These are phyloP conservation scores for Tylopilus sp. DNA, from an alignment of 1,284 basidiomycete genomes.

Conservation along the genomic window DNA sequence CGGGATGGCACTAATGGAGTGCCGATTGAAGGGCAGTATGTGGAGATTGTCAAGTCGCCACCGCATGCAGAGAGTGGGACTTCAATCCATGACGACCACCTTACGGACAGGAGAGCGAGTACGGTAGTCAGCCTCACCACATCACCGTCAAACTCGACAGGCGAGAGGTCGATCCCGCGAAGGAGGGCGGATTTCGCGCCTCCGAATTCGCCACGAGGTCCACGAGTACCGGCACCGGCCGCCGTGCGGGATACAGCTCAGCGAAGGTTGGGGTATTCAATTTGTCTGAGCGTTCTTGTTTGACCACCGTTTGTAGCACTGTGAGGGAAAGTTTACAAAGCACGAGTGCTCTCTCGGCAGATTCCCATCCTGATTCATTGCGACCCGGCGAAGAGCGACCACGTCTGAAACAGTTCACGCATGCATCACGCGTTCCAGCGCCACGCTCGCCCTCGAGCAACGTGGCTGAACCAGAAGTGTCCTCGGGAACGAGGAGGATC, in stretches of 20 bases:
- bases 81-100: slow-evolving; percentile 41
- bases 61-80: slow-evolving; percentile 25
- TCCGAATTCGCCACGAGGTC: slow-evolving; percentile 39
- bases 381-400: slow-evolving; percentile 40
- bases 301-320: slow-evolving; percentile 14
- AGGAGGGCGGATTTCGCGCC: slow-evolving; percentile 61
- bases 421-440: slow-evolving; percentile 60
- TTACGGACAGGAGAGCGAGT: slow-evolving; percentile 41
- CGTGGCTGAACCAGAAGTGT: slow-evolving; percentile 25
- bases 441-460: slow-evolving; percentile 41
- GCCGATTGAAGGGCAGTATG: slow-evolving; percentile 30
- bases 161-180: slow-evolving; percentile 57
- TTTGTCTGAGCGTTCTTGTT: background rate
- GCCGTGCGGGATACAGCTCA: slow-evolving; percentile 19
- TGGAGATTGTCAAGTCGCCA: slow-evolving; percentile 27
- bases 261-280: slow-evolving; percentile 23
- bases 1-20: slow-evolving; percentile 14
- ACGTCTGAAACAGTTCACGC: slow-evolving; percentile 69
- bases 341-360: slow-evolving; percentile 35
- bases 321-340: slow-evolving; percentile 34
- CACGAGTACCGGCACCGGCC: slow-evolving; percentile 23
- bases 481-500: slow-evolving; percentile 40
- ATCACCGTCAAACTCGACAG: slow-evolving; percentile 62
- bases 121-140: slow-evolving; percentile 42
- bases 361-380: slow-evolving; percentile 31